Percentiles rank a stretch among this genome's conserved stretches.
Conservation (phyloP, 2,329 filamentous ascomycete genomes). For the Nectriaceae sp. region DNA sequence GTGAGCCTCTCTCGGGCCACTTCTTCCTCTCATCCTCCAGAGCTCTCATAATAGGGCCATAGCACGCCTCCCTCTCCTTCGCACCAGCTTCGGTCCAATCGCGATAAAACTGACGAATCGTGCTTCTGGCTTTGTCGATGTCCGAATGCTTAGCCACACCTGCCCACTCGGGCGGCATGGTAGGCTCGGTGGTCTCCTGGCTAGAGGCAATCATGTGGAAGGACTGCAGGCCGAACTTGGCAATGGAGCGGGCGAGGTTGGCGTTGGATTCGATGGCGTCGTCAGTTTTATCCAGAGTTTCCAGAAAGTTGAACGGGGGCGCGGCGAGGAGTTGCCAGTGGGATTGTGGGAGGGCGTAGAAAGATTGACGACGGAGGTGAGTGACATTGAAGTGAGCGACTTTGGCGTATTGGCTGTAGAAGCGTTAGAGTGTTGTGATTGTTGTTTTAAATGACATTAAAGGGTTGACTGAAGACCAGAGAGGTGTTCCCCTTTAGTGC, state of each 20-base stretch:
- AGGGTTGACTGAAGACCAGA: too few species aligned
- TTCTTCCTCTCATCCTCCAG: slow-evolving; percentile 53
- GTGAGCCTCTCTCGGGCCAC: slow-evolving; percentile 36
- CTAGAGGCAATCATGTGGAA: slow-evolving; percentile 57
- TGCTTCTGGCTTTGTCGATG: slow-evolving; percentile 89
- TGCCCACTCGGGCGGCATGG: slow-evolving; percentile 65
- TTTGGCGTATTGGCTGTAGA: slow-evolving; percentile 75
- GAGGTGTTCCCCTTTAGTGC: too few species aligned
- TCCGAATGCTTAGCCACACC: slow-evolving; percentile 72
- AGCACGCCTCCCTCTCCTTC: slow-evolving; percentile 74
- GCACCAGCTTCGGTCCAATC: slow-evolving; percentile 87
- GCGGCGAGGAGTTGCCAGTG: slow-evolving; percentile 84
- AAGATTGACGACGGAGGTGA: slow-evolving; percentile 85
- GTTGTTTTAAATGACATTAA: too few species aligned
- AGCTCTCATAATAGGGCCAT: slow-evolving; percentile 69
- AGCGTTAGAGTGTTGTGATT: slow-evolving; percentile 16
- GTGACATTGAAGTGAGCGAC: slow-evolving; percentile 88
- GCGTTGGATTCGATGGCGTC: slow-evolving; percentile 88
- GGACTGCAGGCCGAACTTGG: slow-evolving; percentile 66
- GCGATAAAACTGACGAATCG: slow-evolving; percentile 88
- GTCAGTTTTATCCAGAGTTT: slow-evolving; percentile 78
- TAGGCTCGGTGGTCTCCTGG: slow-evolving; percentile 41
- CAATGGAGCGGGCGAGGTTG: slow-evolving; percentile 76
- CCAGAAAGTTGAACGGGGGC: slow-evolving; percentile 80
- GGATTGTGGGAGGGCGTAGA: slow-evolving; percentile 82